These are phyloP conservation scores for Termitomyces sp. DNA, from an alignment of 768 basidiomycete species.

Conservation along the genomic window DNA sequence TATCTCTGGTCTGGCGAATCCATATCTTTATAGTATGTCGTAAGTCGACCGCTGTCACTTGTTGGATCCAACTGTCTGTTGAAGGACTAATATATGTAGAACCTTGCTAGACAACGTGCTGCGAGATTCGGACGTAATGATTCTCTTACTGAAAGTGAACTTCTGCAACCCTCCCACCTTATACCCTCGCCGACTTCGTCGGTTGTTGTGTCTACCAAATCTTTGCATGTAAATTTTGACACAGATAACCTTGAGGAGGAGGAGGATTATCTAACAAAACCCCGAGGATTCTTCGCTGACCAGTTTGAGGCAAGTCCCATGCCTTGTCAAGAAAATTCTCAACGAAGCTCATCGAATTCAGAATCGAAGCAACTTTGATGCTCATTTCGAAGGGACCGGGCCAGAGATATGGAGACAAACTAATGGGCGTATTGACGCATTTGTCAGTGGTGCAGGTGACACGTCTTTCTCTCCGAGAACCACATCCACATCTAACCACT, in stretches of 20 bases:
- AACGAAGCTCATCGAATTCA: slow-evolving; percentile 20
- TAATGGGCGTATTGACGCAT: slow-evolving; percentile 75
- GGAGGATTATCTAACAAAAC: slow-evolving; percentile 44
- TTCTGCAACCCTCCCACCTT: slow-evolving; percentile 22
- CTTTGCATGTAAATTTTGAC: slow-evolving; percentile 37
- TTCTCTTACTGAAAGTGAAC: slow-evolving; percentile 21
- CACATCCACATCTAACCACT: not conserved
- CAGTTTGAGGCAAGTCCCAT: slow-evolving; percentile 71
- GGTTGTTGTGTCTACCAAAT: slow-evolving; percentile 52
- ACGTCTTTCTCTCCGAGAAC: not conserved
- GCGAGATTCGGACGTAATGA: slow-evolving; percentile 60
- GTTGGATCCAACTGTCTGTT: not conserved
- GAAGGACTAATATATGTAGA: slow-evolving; percentile 49
- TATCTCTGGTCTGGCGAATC: slow-evolving; percentile 6
- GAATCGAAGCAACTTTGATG: slow-evolving; percentile 88
- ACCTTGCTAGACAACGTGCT: slow-evolving; percentile 82
- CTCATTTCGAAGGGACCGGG: slow-evolving; percentile 87
- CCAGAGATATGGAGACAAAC: slow-evolving; percentile 96
- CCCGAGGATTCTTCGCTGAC: slow-evolving; percentile 90
- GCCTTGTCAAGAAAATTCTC: not conserved
- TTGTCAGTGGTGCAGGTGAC: slow-evolving; percentile 86
- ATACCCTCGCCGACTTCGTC: slow-evolving; percentile 44
- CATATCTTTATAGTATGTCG: slow-evolving; percentile 52
- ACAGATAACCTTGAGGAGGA: slow-evolving; percentile 31
- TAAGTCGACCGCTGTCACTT: slow-evolving; percentile 31